Conservation (phyloP, 805 yeast genomes). For the Cyberlindnera americana region DNA sequence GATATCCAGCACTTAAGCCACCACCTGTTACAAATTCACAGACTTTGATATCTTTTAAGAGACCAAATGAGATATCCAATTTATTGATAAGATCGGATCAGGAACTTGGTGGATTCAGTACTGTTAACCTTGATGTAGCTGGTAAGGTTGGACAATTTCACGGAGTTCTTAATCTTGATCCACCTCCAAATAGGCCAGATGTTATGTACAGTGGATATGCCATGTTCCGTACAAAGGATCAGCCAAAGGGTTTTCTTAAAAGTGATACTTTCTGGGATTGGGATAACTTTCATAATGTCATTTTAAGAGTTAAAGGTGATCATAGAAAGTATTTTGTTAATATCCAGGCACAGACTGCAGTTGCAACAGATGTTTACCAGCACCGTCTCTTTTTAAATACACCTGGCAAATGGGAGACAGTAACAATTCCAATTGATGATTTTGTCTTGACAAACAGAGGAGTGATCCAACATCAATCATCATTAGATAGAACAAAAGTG, state of each 20-base stretch:
- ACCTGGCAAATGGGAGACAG: constrained; percentile 82
- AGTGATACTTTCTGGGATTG: constrained; percentile 64
- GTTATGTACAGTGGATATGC: constrained; percentile 68
- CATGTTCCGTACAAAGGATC: constrained; percentile 77
- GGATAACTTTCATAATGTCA: constrained; percentile 57
- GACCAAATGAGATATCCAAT: constrained; percentile 44
- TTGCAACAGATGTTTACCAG: constrained; percentile 76
- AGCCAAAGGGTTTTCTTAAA: constrained; percentile 37
- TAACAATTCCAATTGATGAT: constrained; percentile 70
- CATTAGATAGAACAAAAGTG: constrained; percentile 59
- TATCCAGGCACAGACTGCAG: constrained; percentile 76
- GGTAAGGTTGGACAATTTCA: constrained; percentile 56
- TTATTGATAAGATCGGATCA: constrained; percentile 65
- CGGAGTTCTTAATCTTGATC: constrained; percentile 65
- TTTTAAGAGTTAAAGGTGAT: constrained; percentile 69
- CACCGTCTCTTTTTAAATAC: constrained; percentile 69
- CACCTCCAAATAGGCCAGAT: constrained; percentile 63
- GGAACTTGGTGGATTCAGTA: constrained; percentile 76
- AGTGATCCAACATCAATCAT: constrained; percentile 52
- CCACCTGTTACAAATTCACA: constrained; percentile 26
- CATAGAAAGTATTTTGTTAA: constrained; percentile 73
- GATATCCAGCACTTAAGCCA: constrained; percentile 15
- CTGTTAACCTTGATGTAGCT: constrained; percentile 48
- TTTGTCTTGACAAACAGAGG: constrained; percentile 86
- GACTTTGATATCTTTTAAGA: constrained; percentile 55